These are phyloP conservation scores for Coemansia sp. DNA, from an alignment of 192 early-diverging fungal species.

Conservation along the genomic window DNA sequence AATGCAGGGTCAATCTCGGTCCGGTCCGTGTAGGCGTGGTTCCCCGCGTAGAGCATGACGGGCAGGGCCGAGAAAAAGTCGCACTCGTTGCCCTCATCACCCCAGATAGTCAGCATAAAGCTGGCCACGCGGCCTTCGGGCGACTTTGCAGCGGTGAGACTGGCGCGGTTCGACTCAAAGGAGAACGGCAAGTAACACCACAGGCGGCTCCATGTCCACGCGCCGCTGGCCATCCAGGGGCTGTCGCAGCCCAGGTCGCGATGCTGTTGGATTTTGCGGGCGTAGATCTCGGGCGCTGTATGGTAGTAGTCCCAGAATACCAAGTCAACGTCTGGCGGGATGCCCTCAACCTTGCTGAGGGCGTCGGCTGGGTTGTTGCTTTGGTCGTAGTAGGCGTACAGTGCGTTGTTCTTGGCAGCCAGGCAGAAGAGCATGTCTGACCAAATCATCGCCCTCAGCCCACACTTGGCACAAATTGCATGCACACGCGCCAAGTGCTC, in stretches of 20 bases:
- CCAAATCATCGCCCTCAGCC: constrained; percentile 81
- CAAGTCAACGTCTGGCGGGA: constrained; percentile 70
- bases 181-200: constrained; percentile 84
- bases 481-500: constrained; percentile 76
- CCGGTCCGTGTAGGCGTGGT: constrained; percentile 71
- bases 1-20: constrained; percentile 62
- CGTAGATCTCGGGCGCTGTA: constrained; percentile 69
- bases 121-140: constrained; percentile 63
- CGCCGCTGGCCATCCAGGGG: constrained; percentile 82
- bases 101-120: constrained; percentile 86
- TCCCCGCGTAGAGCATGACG: constrained; percentile 73
- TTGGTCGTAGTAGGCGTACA: constrained; percentile 82
- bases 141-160: constrained; percentile 68
- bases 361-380: constrained; percentile 63
- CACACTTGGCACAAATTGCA: constrained; percentile 65
- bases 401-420: constrained; percentile 80
- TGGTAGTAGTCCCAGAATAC: constrained; percentile 94
- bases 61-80: constrained; percentile 83
- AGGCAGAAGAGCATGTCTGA: constrained; percentile 74
- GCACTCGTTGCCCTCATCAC: constrained; percentile 91
- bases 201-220: constrained; percentile 86
- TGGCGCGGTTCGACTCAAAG: constrained; percentile 74
- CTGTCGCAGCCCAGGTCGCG: constrained; percentile 73
- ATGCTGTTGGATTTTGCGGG: constrained; percentile 80
- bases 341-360: constrained; percentile 45